Conservation (phyloP, 2,329 filamentous ascomycete species). For the Periconia sp. region DNA sequence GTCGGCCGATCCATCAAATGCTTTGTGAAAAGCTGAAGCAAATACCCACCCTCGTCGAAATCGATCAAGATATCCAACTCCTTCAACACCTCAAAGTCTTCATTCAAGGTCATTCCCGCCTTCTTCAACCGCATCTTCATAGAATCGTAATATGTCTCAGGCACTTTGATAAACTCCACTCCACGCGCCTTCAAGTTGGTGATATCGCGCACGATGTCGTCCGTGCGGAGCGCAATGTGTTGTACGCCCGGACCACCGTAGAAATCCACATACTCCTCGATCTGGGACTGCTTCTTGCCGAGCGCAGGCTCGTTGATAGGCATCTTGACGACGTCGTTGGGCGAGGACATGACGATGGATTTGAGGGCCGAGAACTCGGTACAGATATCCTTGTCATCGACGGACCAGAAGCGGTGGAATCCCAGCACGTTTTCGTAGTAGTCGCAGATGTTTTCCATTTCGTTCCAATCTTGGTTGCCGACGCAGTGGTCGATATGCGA, state of each 20-base stretch:
- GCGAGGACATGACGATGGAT: slow-evolving; percentile 86
- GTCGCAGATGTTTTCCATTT: slow-evolving; percentile 70
- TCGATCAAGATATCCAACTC: slow-evolving; percentile 86
- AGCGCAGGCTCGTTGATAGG: slow-evolving; percentile 94
- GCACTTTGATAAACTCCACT: slow-evolving; percentile 90
- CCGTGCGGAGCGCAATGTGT: slow-evolving; percentile 85
- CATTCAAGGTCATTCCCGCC: slow-evolving; percentile 62
- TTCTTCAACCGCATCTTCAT: slow-evolving; percentile 74
- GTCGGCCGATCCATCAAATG: slow-evolving; percentile 93
- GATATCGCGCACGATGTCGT: slow-evolving; percentile 77
- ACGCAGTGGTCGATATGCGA: slow-evolving; percentile 92
- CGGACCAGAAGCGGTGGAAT: slow-evolving; percentile 97
- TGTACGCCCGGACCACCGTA: slow-evolving; percentile 89
- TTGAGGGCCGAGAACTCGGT: slow-evolving; percentile 89
- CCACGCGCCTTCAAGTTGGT: slow-evolving; percentile 79
- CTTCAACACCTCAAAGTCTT: slow-evolving; percentile 78
- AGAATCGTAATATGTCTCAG: slow-evolving; percentile 79
- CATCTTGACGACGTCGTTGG: slow-evolving; percentile 90
- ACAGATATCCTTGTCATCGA: slow-evolving; percentile 90
- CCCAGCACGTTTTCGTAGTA: slow-evolving; percentile 86
- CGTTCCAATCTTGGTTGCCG: slow-evolving; percentile 93
- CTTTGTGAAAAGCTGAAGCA: slow-evolving; percentile 65
- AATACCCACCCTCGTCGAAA: slow-evolving; percentile 89
- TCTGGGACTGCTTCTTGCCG: slow-evolving; percentile 89
- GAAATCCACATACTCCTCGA: slow-evolving; percentile 85